A percentile compares a stretch with the other conserved stretches of the same genome.
phyloP scores from a whole-genome alignment of 2,329 filamentous ascomycete genomes.

The Conoideocrella luteorostrata region DNA sequence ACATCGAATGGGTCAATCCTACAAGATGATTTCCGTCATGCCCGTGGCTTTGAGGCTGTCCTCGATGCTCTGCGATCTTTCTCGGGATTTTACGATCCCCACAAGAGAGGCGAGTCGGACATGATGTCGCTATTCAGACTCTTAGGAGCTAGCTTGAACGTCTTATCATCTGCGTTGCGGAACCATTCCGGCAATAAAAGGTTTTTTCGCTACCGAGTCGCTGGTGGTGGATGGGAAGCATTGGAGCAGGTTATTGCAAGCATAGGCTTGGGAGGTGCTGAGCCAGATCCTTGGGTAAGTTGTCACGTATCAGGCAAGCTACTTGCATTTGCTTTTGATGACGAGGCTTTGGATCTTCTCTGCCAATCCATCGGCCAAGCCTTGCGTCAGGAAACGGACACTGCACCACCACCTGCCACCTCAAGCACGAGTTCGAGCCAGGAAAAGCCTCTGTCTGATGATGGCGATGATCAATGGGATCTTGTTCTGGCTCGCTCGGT shows the following conservation, averaged over 20 bases:
- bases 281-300: slow-evolving; percentile 61
- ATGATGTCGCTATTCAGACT: slow-evolving; percentile 61
- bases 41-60: slow-evolving; percentile 70
- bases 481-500: slow-evolving; percentile 29
- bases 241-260: slow-evolving; percentile 67
- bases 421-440: slow-evolving; percentile 22
- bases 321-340: slow-evolving; percentile 72
- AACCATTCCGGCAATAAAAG: slow-evolving; percentile 79
- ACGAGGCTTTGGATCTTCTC: slow-evolving; percentile 65
- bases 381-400: slow-evolving; percentile 24
- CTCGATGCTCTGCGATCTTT: slow-evolving; percentile 64
- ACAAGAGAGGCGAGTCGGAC: slow-evolving; percentile 53
- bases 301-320: slow-evolving; percentile 77
- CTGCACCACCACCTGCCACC: slow-evolving; percentile 6
- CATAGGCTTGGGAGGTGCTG: slow-evolving; percentile 57
- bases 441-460: background rate
- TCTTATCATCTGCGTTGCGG: slow-evolving; percentile 68
- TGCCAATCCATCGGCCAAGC: slow-evolving; percentile 48
- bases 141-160: slow-evolving; percentile 63
- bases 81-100: slow-evolving; percentile 69
- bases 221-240: slow-evolving; percentile 71
- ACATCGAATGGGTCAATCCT: slow-evolving; percentile 40
- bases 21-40: slow-evolving; percentile 78
- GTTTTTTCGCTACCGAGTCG: slow-evolving; percentile 74
- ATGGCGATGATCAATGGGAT: slow-evolving; percentile 31